phyloP scores from a whole-genome alignment of 2,329 filamentous ascomycete genomes.

The Penicillium hesseltinei region DNA sequence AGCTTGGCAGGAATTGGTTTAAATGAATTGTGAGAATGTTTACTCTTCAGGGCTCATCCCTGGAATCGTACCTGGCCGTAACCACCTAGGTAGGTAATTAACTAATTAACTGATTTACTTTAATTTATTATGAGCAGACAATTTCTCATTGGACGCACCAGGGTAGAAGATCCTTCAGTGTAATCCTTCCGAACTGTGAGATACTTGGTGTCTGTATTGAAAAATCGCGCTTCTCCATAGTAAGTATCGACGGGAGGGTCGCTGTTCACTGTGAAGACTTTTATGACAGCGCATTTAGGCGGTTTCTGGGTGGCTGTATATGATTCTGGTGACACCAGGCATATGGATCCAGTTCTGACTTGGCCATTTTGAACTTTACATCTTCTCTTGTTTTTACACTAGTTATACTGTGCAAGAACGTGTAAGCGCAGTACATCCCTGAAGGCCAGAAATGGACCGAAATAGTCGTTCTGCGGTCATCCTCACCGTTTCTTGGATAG shows the following conservation, averaged over 20 bases:
- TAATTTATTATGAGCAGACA: background rate
- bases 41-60: background rate
- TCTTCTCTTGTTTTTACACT: background rate
- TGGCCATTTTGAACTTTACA: background rate
- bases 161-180: background rate
- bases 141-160: background rate
- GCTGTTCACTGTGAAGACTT: background rate
- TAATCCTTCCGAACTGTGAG: background rate
- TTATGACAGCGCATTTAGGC: background rate
- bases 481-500: conserved; percentile 17
- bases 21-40: background rate
- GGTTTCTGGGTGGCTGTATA: background rate
- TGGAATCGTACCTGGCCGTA: background rate
- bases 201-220: background rate
- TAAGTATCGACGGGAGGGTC: too few species aligned
- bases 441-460: conserved; percentile 5
- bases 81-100: too few species aligned
- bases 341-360: background rate
- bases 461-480: conserved; percentile 2
- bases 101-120: background rate
- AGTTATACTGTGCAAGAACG: background rate
- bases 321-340: background rate
- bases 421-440: too few species aligned
- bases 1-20: background rate
- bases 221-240: background rate